Evolutionary conservation across 2,329 filamentous ascomycete genomes (phyloP).

Genomic region (Coniochaeta sp.): DNA sequence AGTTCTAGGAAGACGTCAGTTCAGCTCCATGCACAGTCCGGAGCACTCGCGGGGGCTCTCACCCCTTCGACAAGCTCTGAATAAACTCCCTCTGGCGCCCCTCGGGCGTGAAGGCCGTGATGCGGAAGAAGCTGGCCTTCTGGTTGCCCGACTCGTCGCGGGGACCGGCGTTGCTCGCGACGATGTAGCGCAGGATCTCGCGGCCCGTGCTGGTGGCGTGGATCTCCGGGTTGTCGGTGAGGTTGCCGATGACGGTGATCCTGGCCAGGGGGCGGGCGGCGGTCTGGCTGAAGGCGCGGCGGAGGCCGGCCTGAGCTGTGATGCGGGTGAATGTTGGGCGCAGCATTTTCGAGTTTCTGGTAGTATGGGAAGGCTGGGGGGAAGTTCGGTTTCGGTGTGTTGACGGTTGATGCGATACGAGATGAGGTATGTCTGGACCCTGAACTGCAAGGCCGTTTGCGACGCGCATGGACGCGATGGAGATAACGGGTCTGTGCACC

Average conservation of each 20-base stretch:
- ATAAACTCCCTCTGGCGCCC: slow-evolving; percentile 66
- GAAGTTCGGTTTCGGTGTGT: not conserved
- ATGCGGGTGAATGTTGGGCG: slow-evolving; percentile 41
- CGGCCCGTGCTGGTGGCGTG: slow-evolving; percentile 61
- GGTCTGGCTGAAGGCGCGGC: slow-evolving; percentile 72
- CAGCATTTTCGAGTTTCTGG: slow-evolving; percentile 17
- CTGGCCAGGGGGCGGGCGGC: slow-evolving; percentile 61
- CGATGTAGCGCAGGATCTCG: slow-evolving; percentile 69
- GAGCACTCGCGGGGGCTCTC: slow-evolving; percentile 36
- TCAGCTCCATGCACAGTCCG: not conserved
- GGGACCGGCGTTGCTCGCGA: slow-evolving; percentile 63
- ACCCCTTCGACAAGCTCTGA: slow-evolving; percentile 77
- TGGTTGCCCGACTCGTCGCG: slow-evolving; percentile 50
- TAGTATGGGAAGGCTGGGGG: no score
- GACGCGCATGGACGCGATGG: not conserved
- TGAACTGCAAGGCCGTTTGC: not conserved
- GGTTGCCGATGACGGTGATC: slow-evolving; percentile 80
- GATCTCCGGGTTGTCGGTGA: slow-evolving; percentile 73
- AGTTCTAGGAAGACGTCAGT: slow-evolving; percentile 44
- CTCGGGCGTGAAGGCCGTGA: slow-evolving; percentile 64
- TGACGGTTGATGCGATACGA: not conserved
- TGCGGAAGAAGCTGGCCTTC: slow-evolving; percentile 77
- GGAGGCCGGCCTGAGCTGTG: slow-evolving; percentile 21
- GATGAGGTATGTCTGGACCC: not conserved
- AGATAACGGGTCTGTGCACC: not conserved